These are phyloP conservation scores for Magnusiomyces magnusii DNA, from an alignment of 1,139 yeast genomes.

Conservation along the genomic window DNA sequence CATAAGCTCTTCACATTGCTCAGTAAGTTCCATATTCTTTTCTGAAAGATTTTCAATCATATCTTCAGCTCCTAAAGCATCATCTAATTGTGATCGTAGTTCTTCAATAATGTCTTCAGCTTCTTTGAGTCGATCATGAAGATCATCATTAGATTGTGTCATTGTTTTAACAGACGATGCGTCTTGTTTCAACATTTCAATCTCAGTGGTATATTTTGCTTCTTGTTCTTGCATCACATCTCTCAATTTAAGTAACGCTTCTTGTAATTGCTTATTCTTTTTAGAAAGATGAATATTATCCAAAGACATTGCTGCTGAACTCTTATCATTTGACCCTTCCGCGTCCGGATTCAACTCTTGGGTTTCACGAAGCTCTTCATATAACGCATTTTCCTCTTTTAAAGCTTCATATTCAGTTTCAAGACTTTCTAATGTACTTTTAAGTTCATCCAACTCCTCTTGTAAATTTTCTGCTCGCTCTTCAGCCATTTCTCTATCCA, in stretches of 20 bases:
- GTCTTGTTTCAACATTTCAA: slow-evolving; percentile 28
- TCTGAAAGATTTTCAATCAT: slow-evolving; percentile 51
- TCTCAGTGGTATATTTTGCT: slow-evolving; percentile 37
- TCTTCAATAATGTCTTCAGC: slow-evolving; percentile 41
- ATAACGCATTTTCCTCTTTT: slow-evolving; percentile 43
- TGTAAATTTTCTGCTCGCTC: slow-evolving; percentile 38
- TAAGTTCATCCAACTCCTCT: slow-evolving; percentile 30
- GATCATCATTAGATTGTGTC: slow-evolving; percentile 19
- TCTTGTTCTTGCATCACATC: slow-evolving; percentile 36
- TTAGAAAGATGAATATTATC: slow-evolving; percentile 35
- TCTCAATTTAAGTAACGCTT: slow-evolving; percentile 33
- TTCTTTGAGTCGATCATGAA: slow-evolving; percentile 32
- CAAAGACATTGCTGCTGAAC: slow-evolving; percentile 18
- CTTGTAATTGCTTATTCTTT: slow-evolving; percentile 38
- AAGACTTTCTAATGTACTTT: slow-evolving; percentile 36
- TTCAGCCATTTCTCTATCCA: slow-evolving; percentile 49
- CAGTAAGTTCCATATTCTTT: slow-evolving; percentile 44
- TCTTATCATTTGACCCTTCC: slow-evolving; percentile 13
- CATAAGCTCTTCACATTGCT: slow-evolving; percentile 37
- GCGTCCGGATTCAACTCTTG: slow-evolving; percentile 21
- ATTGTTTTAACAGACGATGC: slow-evolving; percentile 11
- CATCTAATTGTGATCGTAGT: slow-evolving; percentile 38
- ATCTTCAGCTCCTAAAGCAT: slow-evolving; percentile 33
- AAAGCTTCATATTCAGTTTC: slow-evolving; percentile 38
- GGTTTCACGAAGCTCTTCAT: slow-evolving; percentile 28